Conservation (phyloP, 805 yeast genomes). For the Metschnikowia lunata region DNA sequence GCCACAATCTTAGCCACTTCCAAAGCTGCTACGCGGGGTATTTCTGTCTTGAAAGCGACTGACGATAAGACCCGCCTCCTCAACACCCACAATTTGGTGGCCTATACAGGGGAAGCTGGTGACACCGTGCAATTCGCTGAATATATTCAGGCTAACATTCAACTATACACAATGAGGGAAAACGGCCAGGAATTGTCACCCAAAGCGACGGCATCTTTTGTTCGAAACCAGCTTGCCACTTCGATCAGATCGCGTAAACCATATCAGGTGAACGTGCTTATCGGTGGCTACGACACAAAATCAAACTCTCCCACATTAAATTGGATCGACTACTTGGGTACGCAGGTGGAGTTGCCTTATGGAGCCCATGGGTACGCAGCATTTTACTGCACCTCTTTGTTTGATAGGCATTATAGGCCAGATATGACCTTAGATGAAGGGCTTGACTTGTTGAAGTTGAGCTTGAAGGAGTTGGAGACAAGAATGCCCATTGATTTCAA, state of each 20-base stretch:
- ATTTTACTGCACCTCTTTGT: conserved; percentile 81
- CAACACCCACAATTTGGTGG: conserved; percentile 74
- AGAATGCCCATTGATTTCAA: conserved; percentile 95
- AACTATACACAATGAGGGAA: conserved; percentile 82
- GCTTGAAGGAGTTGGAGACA: conserved; percentile 71
- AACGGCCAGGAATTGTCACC: conserved; percentile 72
- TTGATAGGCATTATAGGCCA: conserved; percentile 84
- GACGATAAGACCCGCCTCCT: conserved; percentile 79
- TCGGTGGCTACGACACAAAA: conserved; percentile 75
- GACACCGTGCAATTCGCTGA: conserved; percentile 96
- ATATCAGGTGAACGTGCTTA: conserved; percentile 84
- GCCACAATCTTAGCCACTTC: conserved; percentile 90
- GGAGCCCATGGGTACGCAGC: conserved; percentile 99
- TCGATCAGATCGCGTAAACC: conserved; percentile 88
- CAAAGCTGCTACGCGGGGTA: conserved; percentile 88
- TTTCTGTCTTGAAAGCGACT: conserved; percentile 68
- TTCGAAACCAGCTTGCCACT: conserved; percentile 82
- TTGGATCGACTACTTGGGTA: conserved; percentile 93
- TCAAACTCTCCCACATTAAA: conserved; percentile 61
- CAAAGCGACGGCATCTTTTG: conserved; percentile 80
- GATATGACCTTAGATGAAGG: conserved; percentile 79
- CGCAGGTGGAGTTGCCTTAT: conserved; percentile 85
- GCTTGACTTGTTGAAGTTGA: conserved; percentile 60
- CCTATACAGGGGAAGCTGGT: conserved; percentile 94
- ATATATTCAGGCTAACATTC: conserved; percentile 87